Evolutionary conservation across 768 basidiomycete genomes (phyloP).

Genomic region (Russula ochroleuca): DNA sequence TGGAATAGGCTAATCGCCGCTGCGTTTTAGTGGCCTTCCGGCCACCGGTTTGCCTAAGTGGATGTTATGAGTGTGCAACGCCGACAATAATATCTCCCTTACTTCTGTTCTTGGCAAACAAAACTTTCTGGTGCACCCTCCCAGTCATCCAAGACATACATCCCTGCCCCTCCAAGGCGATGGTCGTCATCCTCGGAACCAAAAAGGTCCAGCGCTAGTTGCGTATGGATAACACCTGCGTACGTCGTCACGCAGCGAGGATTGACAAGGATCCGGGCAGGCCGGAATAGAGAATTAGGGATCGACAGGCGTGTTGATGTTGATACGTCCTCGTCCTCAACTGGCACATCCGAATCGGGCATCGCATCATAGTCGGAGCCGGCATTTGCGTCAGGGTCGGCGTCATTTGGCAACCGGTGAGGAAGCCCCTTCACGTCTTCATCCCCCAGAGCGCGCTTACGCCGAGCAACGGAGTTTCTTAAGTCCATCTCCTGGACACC

Average conservation of each 20-base stretch:
- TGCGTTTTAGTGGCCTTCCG: constrained; percentile 86
- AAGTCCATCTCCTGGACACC: constrained; percentile 55
- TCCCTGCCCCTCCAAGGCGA: constrained; percentile 45
- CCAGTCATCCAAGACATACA: constrained; percentile 92
- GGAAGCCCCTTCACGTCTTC: constrained; percentile 31
- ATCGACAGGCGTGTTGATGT: constrained; percentile 47
- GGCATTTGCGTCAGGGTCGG: constrained; percentile 72
- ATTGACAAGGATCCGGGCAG: constrained; percentile 91
- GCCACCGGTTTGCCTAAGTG: constrained; percentile 74
- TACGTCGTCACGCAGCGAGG: constrained; percentile 97
- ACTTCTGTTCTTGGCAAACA: constrained; percentile 95
- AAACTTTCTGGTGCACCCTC: constrained; percentile 95
- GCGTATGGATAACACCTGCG: constrained; percentile 94
- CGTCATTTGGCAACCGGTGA: constrained; percentile 30
- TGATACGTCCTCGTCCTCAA: constrained; percentile 31
- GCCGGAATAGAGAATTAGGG: constrained; percentile 83
- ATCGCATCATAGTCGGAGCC: constrained; percentile 89
- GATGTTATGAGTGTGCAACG: constrained; percentile 5
- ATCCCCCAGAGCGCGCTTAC: constrained; percentile 35
- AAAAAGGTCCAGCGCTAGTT: constrained; percentile 91
- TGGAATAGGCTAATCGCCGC: constrained; percentile 75
- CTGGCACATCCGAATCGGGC: constrained; percentile 52
- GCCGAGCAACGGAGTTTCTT: constrained; percentile 23
- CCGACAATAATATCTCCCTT: constrained; percentile 25
- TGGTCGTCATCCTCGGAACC: constrained; percentile 68